Evolutionary conservation across 345 rosid genomes (phyloP).

Genomic region (Melastoma malabathricum): DNA sequence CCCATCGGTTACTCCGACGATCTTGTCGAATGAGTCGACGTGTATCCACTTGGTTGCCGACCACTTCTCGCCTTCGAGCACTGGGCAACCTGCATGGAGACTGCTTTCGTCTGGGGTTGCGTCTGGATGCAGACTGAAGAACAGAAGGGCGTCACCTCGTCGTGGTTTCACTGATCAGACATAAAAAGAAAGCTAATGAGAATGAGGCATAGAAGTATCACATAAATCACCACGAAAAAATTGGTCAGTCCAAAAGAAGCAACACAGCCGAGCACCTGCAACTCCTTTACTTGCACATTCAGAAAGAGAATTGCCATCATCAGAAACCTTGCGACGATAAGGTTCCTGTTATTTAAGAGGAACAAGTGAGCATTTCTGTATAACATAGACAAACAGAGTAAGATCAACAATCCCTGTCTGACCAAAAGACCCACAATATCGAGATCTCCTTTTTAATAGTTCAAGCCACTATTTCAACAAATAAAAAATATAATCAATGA

Average conservation of each 20-base stretch:
- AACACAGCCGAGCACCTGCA: conserved; percentile 34
- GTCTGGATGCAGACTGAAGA: conserved; percentile 68
- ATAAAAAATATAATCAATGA: too few species aligned
- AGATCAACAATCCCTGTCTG: too few species aligned
- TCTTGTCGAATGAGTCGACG: conserved; percentile 73
- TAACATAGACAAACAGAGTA: too few species aligned
- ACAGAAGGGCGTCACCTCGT: conserved; percentile 82
- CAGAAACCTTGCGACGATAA: conserved; percentile 42
- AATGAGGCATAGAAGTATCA: background rate
- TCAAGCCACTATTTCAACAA: too few species aligned
- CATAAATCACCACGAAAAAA: background rate
- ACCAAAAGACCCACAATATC: too few species aligned
- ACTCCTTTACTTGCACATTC: conserved; percentile 89
- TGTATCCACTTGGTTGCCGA: conserved; percentile 98
- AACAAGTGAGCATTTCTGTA: too few species aligned
- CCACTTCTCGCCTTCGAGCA: conserved; percentile 97
- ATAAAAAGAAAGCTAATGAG: conserved; percentile 5
- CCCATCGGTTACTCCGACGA: conserved; percentile 27
- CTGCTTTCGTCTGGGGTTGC: conserved; percentile 67
- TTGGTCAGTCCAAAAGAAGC: background rate
- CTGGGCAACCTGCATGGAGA: conserved; percentile 90
- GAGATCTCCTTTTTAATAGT: too few species aligned
- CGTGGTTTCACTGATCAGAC: conserved; percentile 54
- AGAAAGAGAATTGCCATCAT: conserved; percentile 47
- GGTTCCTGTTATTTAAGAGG: conserved; percentile 33